These are phyloP conservation scores for Gossypium rotundifolium DNA, from an alignment of 345 rosid genomes.

Conservation along the genomic window DNA sequence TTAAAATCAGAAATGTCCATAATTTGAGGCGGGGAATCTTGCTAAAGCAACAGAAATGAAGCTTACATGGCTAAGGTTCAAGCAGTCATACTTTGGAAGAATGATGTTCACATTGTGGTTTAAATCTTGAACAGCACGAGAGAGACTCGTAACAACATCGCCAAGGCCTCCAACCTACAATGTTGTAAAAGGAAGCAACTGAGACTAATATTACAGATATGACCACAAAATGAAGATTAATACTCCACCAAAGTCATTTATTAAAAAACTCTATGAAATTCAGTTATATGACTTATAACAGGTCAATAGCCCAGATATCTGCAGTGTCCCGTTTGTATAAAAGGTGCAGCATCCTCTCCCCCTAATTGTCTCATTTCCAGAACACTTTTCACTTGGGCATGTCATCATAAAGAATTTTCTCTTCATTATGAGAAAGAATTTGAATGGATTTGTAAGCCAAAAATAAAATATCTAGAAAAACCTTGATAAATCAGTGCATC, in stretches of 20 bases:
- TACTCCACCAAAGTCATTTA: background rate
- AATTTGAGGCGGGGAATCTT: background rate
- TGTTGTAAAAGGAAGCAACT: background rate
- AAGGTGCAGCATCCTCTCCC: background rate
- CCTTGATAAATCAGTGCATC: background rate
- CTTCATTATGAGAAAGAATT: background rate
- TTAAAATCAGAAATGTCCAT: background rate
- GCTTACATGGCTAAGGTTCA: constrained; percentile 73
- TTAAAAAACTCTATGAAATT: background rate
- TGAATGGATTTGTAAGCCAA: background rate
- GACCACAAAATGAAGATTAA: background rate
- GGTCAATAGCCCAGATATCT: background rate
- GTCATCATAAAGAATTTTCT: background rate
- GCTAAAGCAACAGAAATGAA: constrained; percentile 19
- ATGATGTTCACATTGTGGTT: constrained; percentile 82
- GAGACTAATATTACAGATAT: constrained; percentile 1
- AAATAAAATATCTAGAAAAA: background rate
- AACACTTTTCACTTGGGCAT: background rate
- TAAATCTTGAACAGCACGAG: constrained; percentile 93
- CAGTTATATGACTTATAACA: background rate
- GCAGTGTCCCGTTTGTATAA: background rate
- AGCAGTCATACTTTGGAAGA: constrained; percentile 87
- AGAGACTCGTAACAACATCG: constrained; percentile 93
- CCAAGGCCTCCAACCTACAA: constrained; percentile 96
- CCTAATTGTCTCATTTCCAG: background rate